Base-by-base conservation (phyloP, 371 early-diverging fungal genomes). In the Umbelopsis sp. region DNA sequence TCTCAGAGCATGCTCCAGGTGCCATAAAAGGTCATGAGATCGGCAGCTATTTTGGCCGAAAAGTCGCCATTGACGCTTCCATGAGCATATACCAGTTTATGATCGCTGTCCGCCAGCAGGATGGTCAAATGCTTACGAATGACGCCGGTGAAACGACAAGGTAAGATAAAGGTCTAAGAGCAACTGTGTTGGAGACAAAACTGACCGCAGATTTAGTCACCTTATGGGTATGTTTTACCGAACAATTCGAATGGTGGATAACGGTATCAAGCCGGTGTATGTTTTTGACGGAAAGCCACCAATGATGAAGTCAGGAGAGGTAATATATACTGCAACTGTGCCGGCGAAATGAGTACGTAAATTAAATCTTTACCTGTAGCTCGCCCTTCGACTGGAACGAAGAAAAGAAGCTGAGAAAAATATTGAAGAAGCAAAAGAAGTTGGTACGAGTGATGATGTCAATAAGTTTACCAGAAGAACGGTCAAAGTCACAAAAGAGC, bases 251-350 rank as follows among this genome's bases (percentile, higher is more conserved):
- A 96, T 99, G 94, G 87, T 99, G 0, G 99, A 99, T 70, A 93
- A 93, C 69, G 99, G 99, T 46, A 93, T 99, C 69, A 97, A 97
- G 72, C 99, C 99, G 0, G 87, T 94, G 3, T 99, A 98, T 83
- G 99, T 99, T 18, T 99, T 99, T 89, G 99, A 99, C 77, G 99
- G 99, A 46, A 95, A 94, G 70, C 99, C 99, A 35, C 99, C 99
- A 7, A 91, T 83, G 0, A 70, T 99, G 74, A 99, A 99, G 77
- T 90, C 93, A 4, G 94, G 92, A 44, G 98, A 99, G 83, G 94
- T 96, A 84, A 41, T 4, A 10, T 41, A 0, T 41, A 7, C 2
- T 41, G 29, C 52, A 69, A 29, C 29, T 32, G 25, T 29, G 22
- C 45, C 14, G 45, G 12, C 12, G 0, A 7, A 41, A 41, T 7